Base-by-base conservation (phyloP, 805 yeast species). In the Candida ortonii region DNA sequence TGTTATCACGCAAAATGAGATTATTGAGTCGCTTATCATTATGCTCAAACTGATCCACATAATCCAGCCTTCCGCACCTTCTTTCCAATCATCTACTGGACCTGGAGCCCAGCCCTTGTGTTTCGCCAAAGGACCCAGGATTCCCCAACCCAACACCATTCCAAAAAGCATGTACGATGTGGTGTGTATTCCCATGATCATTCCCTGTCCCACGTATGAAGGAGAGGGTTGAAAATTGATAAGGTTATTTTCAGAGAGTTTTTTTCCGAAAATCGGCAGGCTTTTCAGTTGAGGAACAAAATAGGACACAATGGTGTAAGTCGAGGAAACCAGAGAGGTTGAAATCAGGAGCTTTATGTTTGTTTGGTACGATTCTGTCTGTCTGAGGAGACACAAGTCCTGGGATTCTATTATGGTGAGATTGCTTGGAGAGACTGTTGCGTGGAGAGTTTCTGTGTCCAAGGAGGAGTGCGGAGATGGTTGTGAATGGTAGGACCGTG, bases 171-270 rank as follows among this genome's bases (percentile, higher is more conserved):
- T 90, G 43, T 88, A 84, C 7, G 86, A 70, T 0, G 88, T 94
- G 0, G 97, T 88, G 2, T 89, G 85, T 6, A 88, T 64, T 0
- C 98, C 98, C 98, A 90, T 90, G 38, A 90, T 90, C 25, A 93
- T 87, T 4, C 98, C 98, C 60, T 90, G 98, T 3, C 98, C 98
- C 22, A 93, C 73, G 55, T 90, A 90, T 0, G 97, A 97, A 0
- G 98, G 98, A 0, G 96, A 87, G 0, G 96, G 96, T 57, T 93
- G 96, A 40, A 93, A 73, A 39, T 83, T 80, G 93, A 97, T 85
- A 28, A 84, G 68, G 59, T 85, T 84, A 12, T 68, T 60, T 14
- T 62, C 51, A 0, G 95, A 84, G 13, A 86, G 61, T 28, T 53
- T 50, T 1, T 48, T 23, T 0, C 97, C 97, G 56, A 90, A 84